These are phyloP conservation scores for Glycine latifolia DNA, from an alignment of 306 rosid species.

Conservation along the genomic window DNA sequence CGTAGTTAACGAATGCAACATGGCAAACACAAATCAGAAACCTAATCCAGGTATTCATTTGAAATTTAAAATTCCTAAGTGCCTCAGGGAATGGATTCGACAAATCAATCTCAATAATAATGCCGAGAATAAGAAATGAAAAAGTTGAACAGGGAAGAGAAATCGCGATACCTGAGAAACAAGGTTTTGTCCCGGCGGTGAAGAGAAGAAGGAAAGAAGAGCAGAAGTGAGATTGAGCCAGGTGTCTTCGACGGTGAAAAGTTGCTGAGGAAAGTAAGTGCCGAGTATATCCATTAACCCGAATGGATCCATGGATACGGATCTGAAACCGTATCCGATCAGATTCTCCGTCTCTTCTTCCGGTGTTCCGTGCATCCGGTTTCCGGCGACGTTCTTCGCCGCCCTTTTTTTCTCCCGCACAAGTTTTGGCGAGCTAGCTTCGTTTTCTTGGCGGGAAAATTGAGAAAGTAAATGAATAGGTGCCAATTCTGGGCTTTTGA, in stretches of 20 bases:
- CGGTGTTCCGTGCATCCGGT: slow-evolving; percentile 46
- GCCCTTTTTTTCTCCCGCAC: slow-evolving; percentile 14
- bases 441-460: slow-evolving; percentile 13
- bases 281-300: slow-evolving; percentile 45
- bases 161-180: slow-evolving; percentile 62
- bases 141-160: background rate
- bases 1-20: background rate
- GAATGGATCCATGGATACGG: slow-evolving; percentile 31
- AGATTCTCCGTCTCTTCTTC: slow-evolving; percentile 38
- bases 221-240: slow-evolving; percentile 65
- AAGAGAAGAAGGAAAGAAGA: slow-evolving; percentile 69
- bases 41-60: background rate
- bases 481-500: background rate
- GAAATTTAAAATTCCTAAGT: slow-evolving; percentile 32
- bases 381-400: slow-evolving; percentile 21
- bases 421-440: background rate
- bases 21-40: slow-evolving; percentile 15
- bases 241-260: slow-evolving; percentile 66
- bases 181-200: slow-evolving; percentile 55
- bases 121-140: background rate
- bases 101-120: background rate
- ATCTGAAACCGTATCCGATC: slow-evolving; percentile 37
- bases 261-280: slow-evolving; percentile 70
- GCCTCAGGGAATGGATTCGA: background rate
- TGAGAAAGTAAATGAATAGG: background rate